Conservation (phyloP, 257 asterid species). For the Plectranthus barbatus region DNA sequence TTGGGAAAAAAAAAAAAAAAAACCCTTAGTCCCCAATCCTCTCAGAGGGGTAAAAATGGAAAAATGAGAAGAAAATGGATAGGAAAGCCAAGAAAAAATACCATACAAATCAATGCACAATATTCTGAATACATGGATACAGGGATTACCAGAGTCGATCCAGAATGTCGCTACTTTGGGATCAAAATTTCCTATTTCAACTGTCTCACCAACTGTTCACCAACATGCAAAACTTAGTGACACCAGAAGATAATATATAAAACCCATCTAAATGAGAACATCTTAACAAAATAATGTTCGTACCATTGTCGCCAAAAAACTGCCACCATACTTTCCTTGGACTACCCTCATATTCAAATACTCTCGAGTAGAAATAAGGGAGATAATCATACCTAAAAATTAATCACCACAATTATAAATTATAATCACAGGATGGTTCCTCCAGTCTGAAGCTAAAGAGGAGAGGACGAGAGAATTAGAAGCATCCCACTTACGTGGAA, state of each 20-base stretch:
- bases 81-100: not conserved
- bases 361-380: conserved; percentile 91
- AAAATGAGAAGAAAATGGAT: not conserved
- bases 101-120: not conserved
- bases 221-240: conserved; percentile 13
- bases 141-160: conserved; percentile 71
- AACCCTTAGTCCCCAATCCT: not conserved
- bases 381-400: conserved; percentile 80
- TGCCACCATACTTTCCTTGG: conserved; percentile 98
- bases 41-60: not conserved
- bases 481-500: conserved; percentile 39
- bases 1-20: not conserved
- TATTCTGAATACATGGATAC: not conserved
- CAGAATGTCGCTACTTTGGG: conserved; percentile 94
- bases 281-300: not conserved
- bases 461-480: not conserved
- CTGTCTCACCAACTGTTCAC: conserved; percentile 75
- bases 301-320: conserved; percentile 91
- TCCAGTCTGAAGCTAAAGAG: conserved; percentile 6
- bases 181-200: conserved; percentile 47
- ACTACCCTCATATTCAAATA: conserved; percentile 93
- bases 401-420: not conserved
- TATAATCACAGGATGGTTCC: not conserved
- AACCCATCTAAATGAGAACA: not conserved
- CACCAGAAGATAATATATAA: not conserved